Evolutionary conservation across 23 red algal genomes (phyloP), one percentile per base, ranked within the genome.

Genomic region (Gracilaria gracilis): DNA sequence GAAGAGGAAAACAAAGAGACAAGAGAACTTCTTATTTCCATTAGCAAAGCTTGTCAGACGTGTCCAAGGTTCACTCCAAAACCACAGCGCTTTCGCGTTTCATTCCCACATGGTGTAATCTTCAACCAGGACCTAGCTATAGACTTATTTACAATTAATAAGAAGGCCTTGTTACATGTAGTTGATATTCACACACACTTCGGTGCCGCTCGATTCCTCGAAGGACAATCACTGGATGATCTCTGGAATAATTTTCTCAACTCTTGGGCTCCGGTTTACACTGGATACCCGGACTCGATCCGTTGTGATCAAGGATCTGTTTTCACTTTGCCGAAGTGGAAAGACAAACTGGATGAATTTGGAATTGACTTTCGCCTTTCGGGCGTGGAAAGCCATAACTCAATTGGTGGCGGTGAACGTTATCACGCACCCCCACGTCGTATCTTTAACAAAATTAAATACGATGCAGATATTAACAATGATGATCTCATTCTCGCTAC

Each of bases 321-420:
- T 1, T 81, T 81, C 34, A 64, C 48, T 25, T 81, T 48, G 2
- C 57, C 47, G 40, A 47, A 48, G 7, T 81, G 77, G 77, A 58
- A 59, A 17, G 21, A 21, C 16, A 17, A 55, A 29, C 58, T 29
- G 53, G 40, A 58, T 59, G 54, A 61, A 17, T n/a, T 27, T 27
- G 77, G 77, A 14, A 81, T 64, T 38, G 77, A 81, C 19, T 33
- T 81, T n/a, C 1, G 2, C 1, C 15, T 81, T 33, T 29, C 20
- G 4, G 77, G 49, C 24, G 27, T 81, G 1, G 77, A 81, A 64
- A n/a, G 11, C 34, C 77, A 81, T 33, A 81, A 81, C 53, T 51
- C 77, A 40, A 21, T 81, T 81, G 46, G 77, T 59, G 13, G 29
- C 7, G 48, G 77, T n/a, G 77, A 81, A 81, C 51, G 77, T 2